Base-by-base conservation (phyloP, 1,284 basidiomycete species). In the Microbotryum violaceum region DNA sequence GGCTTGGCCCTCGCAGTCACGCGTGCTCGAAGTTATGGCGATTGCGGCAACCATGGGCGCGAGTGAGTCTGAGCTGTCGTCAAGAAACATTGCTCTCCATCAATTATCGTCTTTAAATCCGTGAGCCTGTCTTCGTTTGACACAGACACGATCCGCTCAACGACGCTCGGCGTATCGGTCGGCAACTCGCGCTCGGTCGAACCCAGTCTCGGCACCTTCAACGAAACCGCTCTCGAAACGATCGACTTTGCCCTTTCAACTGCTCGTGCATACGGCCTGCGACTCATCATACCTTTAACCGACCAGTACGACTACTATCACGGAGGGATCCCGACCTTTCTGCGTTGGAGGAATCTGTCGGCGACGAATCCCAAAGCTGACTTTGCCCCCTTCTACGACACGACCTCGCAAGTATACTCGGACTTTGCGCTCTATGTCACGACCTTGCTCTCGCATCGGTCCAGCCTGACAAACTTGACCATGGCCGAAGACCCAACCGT, bases 81-180 rank as follows among this genome's bases (percentile, higher is more conserved):
- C n/a, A 6, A 29, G n/a, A 9, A 10, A 51, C 29, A 10, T 49
- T 21, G 4, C 12, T 2, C 49, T 27, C 27, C 27, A 27, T 6
- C 23, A 18, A 14, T 10, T 12, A 21, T 10, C 1, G 12, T 20
- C 8, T 14, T 31, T 42, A 16, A 31, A 9, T 33, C 12, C 3
- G 27, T 20, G 20, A 2, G 20, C n/a, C 21, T 20, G 21, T 21
- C 16, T 16, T 10, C 12, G 1, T 12, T 6, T 10, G n/a, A 14
- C 5, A 12, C 57, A 71, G 70, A 71, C 3, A 68, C 73, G 3
- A 70, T 77, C 23, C 72, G 76, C 12, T 70, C 71, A 6, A 72
- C 72, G 27, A 76, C 75, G 14, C 70, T 77, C n/a, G 76, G 76
- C 23, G 68, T 75, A 21, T 73, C 71, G n/a, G 65, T 74, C 48